Percentiles rank a stretch among this genome's conserved stretches.
phyloP scores from a whole-genome alignment of 768 basidiomycete species.

The Lactarius hatsudake region DNA sequence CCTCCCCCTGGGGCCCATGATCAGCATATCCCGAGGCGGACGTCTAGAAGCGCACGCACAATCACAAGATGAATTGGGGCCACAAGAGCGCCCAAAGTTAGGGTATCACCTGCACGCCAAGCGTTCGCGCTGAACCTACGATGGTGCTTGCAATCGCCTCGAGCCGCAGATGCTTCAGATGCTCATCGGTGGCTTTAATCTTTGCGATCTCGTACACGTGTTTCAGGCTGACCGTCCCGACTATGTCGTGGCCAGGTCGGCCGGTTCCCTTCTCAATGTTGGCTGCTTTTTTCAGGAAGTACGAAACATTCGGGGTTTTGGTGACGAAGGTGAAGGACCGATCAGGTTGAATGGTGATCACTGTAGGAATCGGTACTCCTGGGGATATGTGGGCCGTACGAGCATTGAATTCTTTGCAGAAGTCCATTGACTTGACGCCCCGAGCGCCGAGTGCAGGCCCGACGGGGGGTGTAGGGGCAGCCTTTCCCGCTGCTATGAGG shows the following conservation, averaged over 20 bases:
- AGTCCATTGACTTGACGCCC: constrained; percentile 99
- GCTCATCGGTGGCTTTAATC: constrained; percentile 90
- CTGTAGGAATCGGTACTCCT: constrained; percentile 86
- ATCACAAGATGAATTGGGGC: constrained; percentile 13
- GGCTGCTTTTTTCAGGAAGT: constrained; percentile 88
- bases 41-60: constrained; percentile 16
- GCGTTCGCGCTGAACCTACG: constrained; percentile 81
- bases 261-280: constrained; percentile 89
- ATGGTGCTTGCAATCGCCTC: constrained; percentile 88
- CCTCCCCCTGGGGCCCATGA: constrained; percentile 10
- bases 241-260: constrained; percentile 71
- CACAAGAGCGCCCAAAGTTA: constrained; percentile 41
- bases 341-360: constrained; percentile 92
- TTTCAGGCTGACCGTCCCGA: constrained; percentile 87
- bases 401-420: constrained; percentile 99
- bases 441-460: constrained; percentile 97
- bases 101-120: constrained; percentile 89
- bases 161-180: constrained; percentile 80
- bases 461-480: constrained; percentile 92
- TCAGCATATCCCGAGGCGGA: constrained; percentile 19
- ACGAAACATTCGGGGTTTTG: constrained; percentile 86
- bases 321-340: constrained; percentile 91
- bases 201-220: constrained; percentile 99
- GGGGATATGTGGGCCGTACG: constrained; percentile 83
- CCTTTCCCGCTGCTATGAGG: constrained; percentile 89